Conservation (phyloP, 2,329 filamentous ascomycete species). For the Fusarium succisae region DNA sequence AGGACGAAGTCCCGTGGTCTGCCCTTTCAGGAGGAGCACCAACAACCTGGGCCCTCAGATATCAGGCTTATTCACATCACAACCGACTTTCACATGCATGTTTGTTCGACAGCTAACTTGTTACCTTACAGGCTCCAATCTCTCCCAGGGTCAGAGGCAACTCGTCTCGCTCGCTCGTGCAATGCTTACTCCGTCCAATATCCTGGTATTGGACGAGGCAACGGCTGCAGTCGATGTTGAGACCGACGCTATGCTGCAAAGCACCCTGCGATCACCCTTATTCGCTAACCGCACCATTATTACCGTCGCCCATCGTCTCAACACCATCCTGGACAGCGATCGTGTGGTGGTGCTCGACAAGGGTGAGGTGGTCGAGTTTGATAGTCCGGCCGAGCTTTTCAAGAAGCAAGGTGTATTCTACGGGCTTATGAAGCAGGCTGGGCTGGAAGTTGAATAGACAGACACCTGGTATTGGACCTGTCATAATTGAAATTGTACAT, state of each 20-base stretch:
- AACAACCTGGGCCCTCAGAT: background rate
- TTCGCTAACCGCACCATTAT: slow-evolving; percentile 97
- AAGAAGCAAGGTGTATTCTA: slow-evolving; percentile 82
- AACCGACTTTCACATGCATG: slow-evolving; percentile 19
- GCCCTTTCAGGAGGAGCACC: slow-evolving; percentile 14
- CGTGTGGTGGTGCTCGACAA: slow-evolving; percentile 93
- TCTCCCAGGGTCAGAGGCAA: slow-evolving; percentile 94
- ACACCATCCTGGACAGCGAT: slow-evolving; percentile 91
- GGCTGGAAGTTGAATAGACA: slow-evolving; percentile 64
- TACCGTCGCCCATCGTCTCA: slow-evolving; percentile 97
- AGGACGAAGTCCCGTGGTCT: slow-evolving; percentile 45
- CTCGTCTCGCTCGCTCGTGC: slow-evolving; percentile 93
- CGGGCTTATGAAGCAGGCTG: slow-evolving; percentile 90
- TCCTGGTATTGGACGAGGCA: slow-evolving; percentile 95
- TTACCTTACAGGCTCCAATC: slow-evolving; percentile 77
- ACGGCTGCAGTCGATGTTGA: slow-evolving; percentile 80
- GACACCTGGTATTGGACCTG: background rate
- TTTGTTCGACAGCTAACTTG: slow-evolving; percentile 27
- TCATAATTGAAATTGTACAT: slow-evolving; percentile 23
- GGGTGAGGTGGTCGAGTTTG: slow-evolving; percentile 91
- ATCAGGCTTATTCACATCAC: background rate
- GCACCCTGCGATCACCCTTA: slow-evolving; percentile 68
- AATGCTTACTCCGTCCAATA: slow-evolving; percentile 94
- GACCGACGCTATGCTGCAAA: slow-evolving; percentile 73
- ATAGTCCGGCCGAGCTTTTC: slow-evolving; percentile 82